Evolutionary conservation across 2,329 filamentous ascomycete genomes (phyloP), one percentile per base, ranked within the genome.

Genomic region (Penicillium verrucosum): DNA sequence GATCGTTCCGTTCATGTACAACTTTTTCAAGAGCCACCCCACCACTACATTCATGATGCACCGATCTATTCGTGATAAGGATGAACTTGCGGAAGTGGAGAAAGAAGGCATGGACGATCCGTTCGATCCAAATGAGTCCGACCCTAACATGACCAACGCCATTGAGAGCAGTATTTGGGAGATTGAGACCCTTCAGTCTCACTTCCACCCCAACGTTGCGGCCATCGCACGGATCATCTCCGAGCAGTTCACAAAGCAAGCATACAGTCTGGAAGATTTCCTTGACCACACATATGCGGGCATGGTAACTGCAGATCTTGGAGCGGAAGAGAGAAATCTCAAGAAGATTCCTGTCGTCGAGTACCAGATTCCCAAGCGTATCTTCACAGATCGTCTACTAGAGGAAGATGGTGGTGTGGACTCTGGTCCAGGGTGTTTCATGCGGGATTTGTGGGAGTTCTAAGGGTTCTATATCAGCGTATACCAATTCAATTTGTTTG

Each of bases 121-220:
- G 0, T 99, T 96, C 70, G 73, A 89, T 56, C 81, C 87, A 50
- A 78, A 85, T 5, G 90, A 97, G 74, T 68, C 78, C 29, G 90
- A 99, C 62, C 95, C 94, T 0, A 90, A 92, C 82, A 81, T 88
- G 72, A 97, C 92, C 0, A 76, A 82, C 38, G 94, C 95, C 18
- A 90, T 99, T 57, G 92, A 97, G 56, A 96, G 91, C 74, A 92
- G 89, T 72, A 77, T 99, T 8, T 99, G 94, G 95, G 94, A 99
- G 73, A 82, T 99, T 51, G 89, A 95, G 58, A 92, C 91, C 57
- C 79, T 97, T 56, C 91, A 95, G 73, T 88, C 86, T 0, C 95
- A 99, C 74, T 97, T 96, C 74, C 94, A 99, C 71, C 94, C 95
- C 14, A 99, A 97, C 66, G 91, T 99, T 25, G 92, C 93, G 0